A percentile compares a stretch with the other conserved stretches of the same genome.
Conservation (phyloP, 2,329 filamentous ascomycete genomes). For the Hymenoscyphus occultus region DNA sequence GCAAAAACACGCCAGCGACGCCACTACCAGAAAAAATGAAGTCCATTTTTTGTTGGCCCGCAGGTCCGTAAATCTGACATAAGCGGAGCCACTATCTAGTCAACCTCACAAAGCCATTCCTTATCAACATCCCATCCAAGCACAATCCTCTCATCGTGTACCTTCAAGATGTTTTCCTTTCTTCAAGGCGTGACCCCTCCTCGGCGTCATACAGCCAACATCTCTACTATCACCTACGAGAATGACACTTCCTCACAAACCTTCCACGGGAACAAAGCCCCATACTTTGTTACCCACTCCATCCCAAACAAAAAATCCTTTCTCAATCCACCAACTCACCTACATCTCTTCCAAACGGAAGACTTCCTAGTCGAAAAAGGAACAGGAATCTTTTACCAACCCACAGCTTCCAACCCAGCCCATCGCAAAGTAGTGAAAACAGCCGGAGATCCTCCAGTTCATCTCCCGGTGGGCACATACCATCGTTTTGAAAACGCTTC, state of each 20-base stretch:
- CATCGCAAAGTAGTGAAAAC: constrained; percentile 6
- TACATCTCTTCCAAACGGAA: constrained; percentile 17
- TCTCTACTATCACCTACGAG: constrained; percentile 15
- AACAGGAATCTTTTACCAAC: constrained; percentile 16
- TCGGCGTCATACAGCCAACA: constrained; percentile 13
- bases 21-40: too few species aligned
- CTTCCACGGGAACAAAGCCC: constrained; percentile 12
- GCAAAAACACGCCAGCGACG: too few species aligned
- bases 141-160: neutral
- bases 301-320: constrained; percentile 14
- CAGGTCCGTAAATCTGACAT: too few species aligned
- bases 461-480: constrained; percentile 6
- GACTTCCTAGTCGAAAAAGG: constrained; percentile 13
- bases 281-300: constrained; percentile 14
- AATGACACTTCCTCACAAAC: constrained; percentile 13
- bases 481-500: constrained; percentile 21
- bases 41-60: too few species aligned
- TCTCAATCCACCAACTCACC: constrained; percentile 13
- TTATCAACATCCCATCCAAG: too few species aligned
- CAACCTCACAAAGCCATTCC: too few species aligned
- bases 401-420: constrained; percentile 10
- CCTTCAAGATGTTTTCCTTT: constrained; percentile 2
- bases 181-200: neutral
- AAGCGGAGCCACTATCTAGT: too few species aligned
- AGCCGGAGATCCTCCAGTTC: constrained; percentile 6